These are phyloP conservation scores for Chrysosporium keratinophilum DNA, from an alignment of 2,329 filamentous ascomycete genomes.

Conservation along the genomic window DNA sequence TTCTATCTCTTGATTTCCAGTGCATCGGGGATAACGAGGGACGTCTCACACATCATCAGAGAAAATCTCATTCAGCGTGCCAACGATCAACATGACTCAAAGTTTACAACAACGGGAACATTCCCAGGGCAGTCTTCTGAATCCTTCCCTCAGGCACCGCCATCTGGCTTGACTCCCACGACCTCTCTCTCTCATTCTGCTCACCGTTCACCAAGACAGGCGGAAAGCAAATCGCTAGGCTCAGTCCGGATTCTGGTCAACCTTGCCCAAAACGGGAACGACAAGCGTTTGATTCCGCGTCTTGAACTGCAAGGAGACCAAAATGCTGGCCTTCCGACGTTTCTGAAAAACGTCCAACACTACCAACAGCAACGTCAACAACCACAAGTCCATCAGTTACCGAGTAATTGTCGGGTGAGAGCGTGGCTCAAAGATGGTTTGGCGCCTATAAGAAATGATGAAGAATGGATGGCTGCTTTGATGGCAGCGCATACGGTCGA, in stretches of 20 bases:
- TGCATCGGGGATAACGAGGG: slow-evolving; percentile 34
- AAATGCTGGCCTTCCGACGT: slow-evolving; percentile 19
- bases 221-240: not conserved
- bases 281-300: slow-evolving; percentile 32
- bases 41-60: slow-evolving; percentile 34
- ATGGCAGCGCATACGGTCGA: slow-evolving; percentile 35
- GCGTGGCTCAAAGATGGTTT: slow-evolving; percentile 37
- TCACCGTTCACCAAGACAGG: not conserved
- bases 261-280: slow-evolving; percentile 26
- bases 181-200: slow-evolving; percentile 1
- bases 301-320: slow-evolving; percentile 30
- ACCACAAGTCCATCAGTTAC: slow-evolving; percentile 11
- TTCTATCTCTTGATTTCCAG: slow-evolving; percentile 19
- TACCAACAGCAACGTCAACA: slow-evolving; percentile 18
- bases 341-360: slow-evolving; percentile 26
- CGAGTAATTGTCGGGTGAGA: slow-evolving; percentile 23
- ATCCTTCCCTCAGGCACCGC: not conserved
- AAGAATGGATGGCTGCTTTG: slow-evolving; percentile 38
- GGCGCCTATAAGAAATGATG: slow-evolving; percentile 29
- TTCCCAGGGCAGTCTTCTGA: slow-evolving; percentile 2
- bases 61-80: slow-evolving; percentile 26
- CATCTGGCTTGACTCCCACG: not conserved
- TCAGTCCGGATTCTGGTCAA: slow-evolving; percentile 26
- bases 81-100: slow-evolving; percentile 9
- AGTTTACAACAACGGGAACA: not conserved